Evolutionary conservation across 805 yeast genomes (phyloP).

Genomic region (Ogataea pignaliae): DNA sequence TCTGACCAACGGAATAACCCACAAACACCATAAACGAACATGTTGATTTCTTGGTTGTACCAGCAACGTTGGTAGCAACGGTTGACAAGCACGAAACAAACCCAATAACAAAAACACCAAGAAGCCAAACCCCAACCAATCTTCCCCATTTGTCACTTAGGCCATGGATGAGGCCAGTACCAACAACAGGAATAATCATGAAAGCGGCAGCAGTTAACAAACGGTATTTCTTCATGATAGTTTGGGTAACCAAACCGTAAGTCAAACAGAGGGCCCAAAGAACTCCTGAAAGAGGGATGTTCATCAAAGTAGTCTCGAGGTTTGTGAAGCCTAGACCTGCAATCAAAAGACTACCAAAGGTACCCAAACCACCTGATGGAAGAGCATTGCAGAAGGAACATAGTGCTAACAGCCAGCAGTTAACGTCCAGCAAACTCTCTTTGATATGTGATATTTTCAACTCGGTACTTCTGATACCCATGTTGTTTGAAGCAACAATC

Average conservation of each 20-base stretch:
- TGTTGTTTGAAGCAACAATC: constrained; percentile 34
- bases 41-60: constrained; percentile 51
- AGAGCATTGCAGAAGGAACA: constrained; percentile 36
- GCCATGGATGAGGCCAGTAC: constrained; percentile 14
- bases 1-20: constrained; percentile 49
- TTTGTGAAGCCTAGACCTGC: constrained; percentile 28
- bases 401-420: constrained; percentile 25
- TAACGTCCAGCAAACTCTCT: constrained; percentile 38
- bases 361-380: constrained; percentile 53
- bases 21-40: constrained; percentile 51
- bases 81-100: constrained; percentile 13
- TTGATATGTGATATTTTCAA: constrained; percentile 37
- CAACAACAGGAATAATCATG: constrained; percentile 12
- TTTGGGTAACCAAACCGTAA: constrained; percentile 9
- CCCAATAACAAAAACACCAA: constrained; percentile 13
- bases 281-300: constrained; percentile 32
- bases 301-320: constrained; percentile 26
- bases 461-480: constrained; percentile 38
- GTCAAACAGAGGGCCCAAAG: constrained; percentile 10
- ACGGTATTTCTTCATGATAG: constrained; percentile 10
- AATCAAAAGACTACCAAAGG: constrained; percentile 41
- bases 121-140: constrained; percentile 13
- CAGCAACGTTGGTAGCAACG: constrained; percentile 47
- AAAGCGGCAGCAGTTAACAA: constrained; percentile 12
- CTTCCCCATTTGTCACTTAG: constrained; percentile 17